Percentiles rank a stretch among this genome's conserved stretches.
Evolutionary conservation across 2,329 filamentous ascomycete species (phyloP).

Genomic region (Fusarium sp.): DNA sequence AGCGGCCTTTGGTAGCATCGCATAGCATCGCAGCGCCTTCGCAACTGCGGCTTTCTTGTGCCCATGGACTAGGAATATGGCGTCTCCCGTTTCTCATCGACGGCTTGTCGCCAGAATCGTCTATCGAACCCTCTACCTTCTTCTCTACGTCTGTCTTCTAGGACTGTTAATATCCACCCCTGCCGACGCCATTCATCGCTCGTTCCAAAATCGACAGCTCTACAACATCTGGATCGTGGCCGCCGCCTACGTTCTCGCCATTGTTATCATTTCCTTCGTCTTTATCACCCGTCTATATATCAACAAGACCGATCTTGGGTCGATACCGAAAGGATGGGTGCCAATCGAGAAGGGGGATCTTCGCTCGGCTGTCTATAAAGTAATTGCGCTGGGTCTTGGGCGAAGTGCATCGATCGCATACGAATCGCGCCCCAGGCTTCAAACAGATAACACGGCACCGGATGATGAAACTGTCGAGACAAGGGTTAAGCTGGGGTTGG

Average conservation of each 20-base stretch:
- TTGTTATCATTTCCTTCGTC: slow-evolving; percentile 75
- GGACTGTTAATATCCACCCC: slow-evolving; percentile 82
- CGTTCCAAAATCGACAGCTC: slow-evolving; percentile 69
- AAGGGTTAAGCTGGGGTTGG: slow-evolving; percentile 36
- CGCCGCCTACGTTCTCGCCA: slow-evolving; percentile 77
- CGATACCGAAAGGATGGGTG: slow-evolving; percentile 87
- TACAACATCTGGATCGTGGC: slow-evolving; percentile 87
- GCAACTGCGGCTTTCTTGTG: slow-evolving; percentile 5
- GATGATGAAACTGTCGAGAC: slow-evolving; percentile 28
- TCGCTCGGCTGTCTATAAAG: slow-evolving; percentile 74
- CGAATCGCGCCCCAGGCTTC: slow-evolving; percentile 57
- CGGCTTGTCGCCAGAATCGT: slow-evolving; percentile 77
- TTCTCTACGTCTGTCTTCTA: slow-evolving; percentile 78
- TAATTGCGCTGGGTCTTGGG: slow-evolving; percentile 77
- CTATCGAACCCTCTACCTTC: slow-evolving; percentile 80
- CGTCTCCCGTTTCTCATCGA: slow-evolving; percentile 52
- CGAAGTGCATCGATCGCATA: slow-evolving; percentile 85
- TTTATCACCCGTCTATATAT: slow-evolving; percentile 89
- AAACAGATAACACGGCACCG: slow-evolving; percentile 23
- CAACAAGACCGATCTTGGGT: slow-evolving; percentile 78
- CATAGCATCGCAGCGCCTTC: not conserved
- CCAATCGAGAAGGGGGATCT: slow-evolving; percentile 89
- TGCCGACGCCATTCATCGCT: slow-evolving; percentile 82
- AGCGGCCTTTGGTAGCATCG: not conserved
- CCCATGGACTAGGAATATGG: slow-evolving; percentile 31